Conservation (phyloP, 306 rosid genomes). For the Citrullus amarus region DNA sequence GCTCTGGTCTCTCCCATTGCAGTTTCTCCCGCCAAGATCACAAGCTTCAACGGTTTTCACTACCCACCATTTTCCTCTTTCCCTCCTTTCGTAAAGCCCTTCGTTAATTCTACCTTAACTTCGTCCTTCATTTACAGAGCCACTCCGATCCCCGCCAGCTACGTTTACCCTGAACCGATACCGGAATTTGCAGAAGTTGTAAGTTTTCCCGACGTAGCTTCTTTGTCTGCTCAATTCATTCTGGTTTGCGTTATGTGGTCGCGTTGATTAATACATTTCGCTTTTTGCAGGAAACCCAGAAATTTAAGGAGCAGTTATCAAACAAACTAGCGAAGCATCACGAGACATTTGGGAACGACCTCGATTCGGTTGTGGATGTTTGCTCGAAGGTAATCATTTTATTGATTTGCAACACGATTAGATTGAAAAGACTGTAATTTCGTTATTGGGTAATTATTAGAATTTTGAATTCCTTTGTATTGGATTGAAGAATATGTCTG, state of each 20-base stretch:
- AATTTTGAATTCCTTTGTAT: not conserved
- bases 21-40: constrained; percentile 16
- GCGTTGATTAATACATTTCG: not conserved
- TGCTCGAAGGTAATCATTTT: constrained; percentile 37
- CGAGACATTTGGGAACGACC: constrained; percentile 45
- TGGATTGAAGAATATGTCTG: not conserved
- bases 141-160: constrained; percentile 17
- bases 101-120: constrained; percentile 10
- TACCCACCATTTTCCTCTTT: not conserved
- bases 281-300: constrained; percentile 40
- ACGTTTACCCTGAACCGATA: constrained; percentile 46
- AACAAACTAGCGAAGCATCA: constrained; percentile 35
- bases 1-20: not conserved
- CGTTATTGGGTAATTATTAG: not conserved
- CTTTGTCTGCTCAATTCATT: not conserved
- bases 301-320: constrained; percentile 38
- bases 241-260: not conserved
- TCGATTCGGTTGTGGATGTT: constrained; percentile 34
- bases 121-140: constrained; percentile 10
- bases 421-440: not conserved
- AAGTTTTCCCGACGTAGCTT: not conserved
- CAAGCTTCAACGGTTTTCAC: constrained; percentile 9
- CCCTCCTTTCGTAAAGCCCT: constrained; percentile 9
- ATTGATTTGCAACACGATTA: not conserved
- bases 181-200: constrained; percentile 44